phyloP scores from a whole-genome alignment of 306 rosid genomes.

The Comarum palustre region DNA sequence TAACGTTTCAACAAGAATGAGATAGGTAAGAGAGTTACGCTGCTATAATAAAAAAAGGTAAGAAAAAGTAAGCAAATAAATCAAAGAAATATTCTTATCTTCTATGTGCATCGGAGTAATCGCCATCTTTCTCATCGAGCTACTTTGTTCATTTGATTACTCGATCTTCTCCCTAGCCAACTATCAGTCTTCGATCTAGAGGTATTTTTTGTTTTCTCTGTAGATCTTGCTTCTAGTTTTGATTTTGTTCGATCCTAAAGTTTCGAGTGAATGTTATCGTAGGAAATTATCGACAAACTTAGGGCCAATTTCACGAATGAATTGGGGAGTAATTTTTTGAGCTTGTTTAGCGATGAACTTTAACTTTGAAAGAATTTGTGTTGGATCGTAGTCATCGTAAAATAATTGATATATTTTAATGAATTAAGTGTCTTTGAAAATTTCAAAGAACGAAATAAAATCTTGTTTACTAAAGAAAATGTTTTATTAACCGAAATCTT shows the following conservation, averaged over 20 bases:
- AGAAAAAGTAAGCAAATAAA: too few relatives aligned
- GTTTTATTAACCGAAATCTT: too few relatives aligned
- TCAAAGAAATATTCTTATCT: not conserved
- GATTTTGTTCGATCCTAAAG: not conserved
- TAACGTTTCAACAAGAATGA: too few relatives aligned
- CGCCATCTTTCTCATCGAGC: not conserved
- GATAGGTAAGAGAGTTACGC: too few relatives aligned
- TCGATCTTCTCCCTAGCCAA: not conserved
- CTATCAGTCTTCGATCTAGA: not conserved
- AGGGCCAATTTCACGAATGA: not conserved
- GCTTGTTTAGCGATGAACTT: not conserved
- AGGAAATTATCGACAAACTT: not conserved
- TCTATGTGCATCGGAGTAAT: not conserved
- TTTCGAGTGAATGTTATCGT: not conserved
- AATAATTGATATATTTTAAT: too few relatives aligned
- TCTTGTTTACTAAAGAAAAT: too few relatives aligned
- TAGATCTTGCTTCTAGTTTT: not conserved
- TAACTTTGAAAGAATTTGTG: not conserved
- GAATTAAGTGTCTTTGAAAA: too few relatives aligned
- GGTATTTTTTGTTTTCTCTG: not conserved
- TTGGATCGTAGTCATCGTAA: not conserved
- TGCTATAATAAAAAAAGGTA: too few relatives aligned
- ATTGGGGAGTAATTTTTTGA: not conserved
- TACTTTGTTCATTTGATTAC: not conserved
- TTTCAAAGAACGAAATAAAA: too few relatives aligned